phyloP scores from a whole-genome alignment of 2,329 filamentous ascomycete species.

The Alternaria angustiovoidea region DNA sequence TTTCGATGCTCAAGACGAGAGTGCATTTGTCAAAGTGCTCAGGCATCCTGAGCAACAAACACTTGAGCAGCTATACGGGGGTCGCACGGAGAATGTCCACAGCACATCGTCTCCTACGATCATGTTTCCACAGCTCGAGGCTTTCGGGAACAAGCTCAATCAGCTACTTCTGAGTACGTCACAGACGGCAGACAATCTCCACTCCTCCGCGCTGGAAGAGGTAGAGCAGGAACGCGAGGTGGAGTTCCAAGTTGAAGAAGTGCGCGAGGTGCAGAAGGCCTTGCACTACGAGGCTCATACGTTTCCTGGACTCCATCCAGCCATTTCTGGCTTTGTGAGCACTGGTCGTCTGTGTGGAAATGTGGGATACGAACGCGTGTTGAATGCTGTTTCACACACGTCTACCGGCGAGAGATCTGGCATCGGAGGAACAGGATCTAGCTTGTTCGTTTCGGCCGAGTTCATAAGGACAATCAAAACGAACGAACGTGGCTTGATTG shows the following conservation, averaged over 20 bases:
- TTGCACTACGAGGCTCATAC: slow-evolving; percentile 48
- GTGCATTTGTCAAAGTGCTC: slow-evolving; percentile 55
- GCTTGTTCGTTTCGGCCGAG: too few species aligned
- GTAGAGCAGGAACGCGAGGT: slow-evolving; percentile 66
- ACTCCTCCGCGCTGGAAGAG: slow-evolving; percentile 63
- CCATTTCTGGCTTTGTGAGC: too few species aligned
- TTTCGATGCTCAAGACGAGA: slow-evolving; percentile 39
- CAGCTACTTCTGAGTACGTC: too few species aligned
- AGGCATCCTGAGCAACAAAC: slow-evolving; percentile 64
- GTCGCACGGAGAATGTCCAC: too few species aligned
- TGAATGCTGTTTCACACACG: too few species aligned
- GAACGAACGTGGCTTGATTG: slow-evolving; percentile 36
- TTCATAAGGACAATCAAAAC: slow-evolving; percentile 34
- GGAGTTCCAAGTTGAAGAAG: slow-evolving; percentile 64
- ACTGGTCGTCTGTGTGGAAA: too few species aligned
- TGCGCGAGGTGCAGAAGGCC: slow-evolving; percentile 62
- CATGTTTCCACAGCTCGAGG: too few species aligned
- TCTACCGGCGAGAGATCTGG: too few species aligned
- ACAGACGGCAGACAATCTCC: slow-evolving; percentile 39
- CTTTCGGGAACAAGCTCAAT: too few species aligned
- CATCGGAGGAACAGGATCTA: too few species aligned
- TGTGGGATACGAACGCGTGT: too few species aligned
- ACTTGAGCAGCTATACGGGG: slow-evolving; percentile 53
- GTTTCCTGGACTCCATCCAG: slow-evolving; percentile 55
- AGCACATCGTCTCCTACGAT: too few species aligned